phyloP scores from a whole-genome alignment of 208 protist species.

The Trypanosoma avium region DNA sequence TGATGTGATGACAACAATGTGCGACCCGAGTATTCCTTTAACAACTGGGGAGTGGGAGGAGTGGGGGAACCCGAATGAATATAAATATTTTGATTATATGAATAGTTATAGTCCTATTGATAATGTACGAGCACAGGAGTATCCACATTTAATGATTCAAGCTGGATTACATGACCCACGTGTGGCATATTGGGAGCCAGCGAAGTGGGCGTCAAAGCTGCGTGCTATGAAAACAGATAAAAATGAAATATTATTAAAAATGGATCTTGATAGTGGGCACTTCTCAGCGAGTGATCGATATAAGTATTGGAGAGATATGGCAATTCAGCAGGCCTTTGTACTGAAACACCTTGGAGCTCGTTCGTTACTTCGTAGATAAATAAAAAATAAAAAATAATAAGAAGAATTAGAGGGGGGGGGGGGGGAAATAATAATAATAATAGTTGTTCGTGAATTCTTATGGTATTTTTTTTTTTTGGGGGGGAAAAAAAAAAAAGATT shows the following conservation, averaged over 20 bases:
- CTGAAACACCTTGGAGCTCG: slow-evolving; percentile 82
- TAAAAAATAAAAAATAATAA: neutral
- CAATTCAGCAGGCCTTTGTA: slow-evolving; percentile 89
- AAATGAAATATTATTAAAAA: slow-evolving; percentile 86
- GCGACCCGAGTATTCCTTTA: slow-evolving; percentile 89
- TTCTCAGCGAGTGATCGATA: slow-evolving; percentile 91
- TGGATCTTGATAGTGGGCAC: slow-evolving; percentile 90
- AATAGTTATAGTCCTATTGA: slow-evolving; percentile 92
- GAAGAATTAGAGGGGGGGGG: neutral
- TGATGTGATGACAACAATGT: slow-evolving; percentile 95
- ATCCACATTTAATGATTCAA: slow-evolving; percentile 85
- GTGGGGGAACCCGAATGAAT: slow-evolving; percentile 95
- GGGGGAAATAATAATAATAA: neutral
- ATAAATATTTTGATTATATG: slow-evolving; percentile 95
- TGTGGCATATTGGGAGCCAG: slow-evolving; percentile 93
- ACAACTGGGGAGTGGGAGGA: slow-evolving; percentile 93
- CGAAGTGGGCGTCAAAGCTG: slow-evolving; percentile 89
- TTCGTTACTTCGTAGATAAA: slow-evolving; percentile 32
- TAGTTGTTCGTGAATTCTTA: neutral
- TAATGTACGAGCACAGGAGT: slow-evolving; percentile 86
- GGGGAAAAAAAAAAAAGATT: neutral
- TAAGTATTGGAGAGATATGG: slow-evolving; percentile 84
- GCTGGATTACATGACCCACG: slow-evolving; percentile 86
- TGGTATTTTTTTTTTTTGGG: too few species aligned
- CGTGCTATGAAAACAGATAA: slow-evolving; percentile 76